Evolutionary conservation across 2,329 filamentous ascomycete genomes (phyloP), one percentile per base, ranked within the genome.

Genomic region (Aspergillus pseudoviridinutans): DNA sequence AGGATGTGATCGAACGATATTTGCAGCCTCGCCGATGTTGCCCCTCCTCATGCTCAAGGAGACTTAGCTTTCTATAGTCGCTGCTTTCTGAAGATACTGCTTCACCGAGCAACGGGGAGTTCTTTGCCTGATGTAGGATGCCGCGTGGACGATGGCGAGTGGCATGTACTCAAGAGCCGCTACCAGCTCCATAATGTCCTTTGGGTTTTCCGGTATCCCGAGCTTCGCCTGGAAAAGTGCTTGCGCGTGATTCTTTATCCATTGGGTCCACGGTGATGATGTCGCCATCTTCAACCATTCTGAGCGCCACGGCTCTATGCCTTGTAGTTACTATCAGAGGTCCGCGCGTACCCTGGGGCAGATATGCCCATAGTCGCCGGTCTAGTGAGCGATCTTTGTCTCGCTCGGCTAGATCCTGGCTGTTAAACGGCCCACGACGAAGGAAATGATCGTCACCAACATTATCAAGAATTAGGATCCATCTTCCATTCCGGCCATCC

Each of bases 1-100:
- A 50, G 61, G 22, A 74, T 68, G n/a, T 66, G 46, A 9, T 73
- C 64, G 56, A 74, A 74, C 1, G 71, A 69, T 27, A 74, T 68
- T 50, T 68, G 66, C 53, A 49, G 35, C 71, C 65, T 56, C 68
- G 60, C 35, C 60, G 58, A 8, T 69, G 27, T 5, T 53, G 47
- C 2, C 63, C 65, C 27, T 10, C 56, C 9, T 77, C 69, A 46
- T 68, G 14, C 14, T 70, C 53, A 1, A 76, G 58, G 17, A 76
- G 67, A n/a, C 35, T 55, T 1, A 12, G 41, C 56, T 64, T 64
- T 32, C 69, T 67, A 47, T 57, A 38, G 20, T 76, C 68, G 59
- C 67, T 73, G 46, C 70, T 60, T 4, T 61, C 63, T 68, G 53
- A 3, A 63, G 28, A 12, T 61, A 63, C 20, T 61, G 51, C 22